Conservation (phyloP, 306 rosid species). For the Pyrus communis region DNA sequence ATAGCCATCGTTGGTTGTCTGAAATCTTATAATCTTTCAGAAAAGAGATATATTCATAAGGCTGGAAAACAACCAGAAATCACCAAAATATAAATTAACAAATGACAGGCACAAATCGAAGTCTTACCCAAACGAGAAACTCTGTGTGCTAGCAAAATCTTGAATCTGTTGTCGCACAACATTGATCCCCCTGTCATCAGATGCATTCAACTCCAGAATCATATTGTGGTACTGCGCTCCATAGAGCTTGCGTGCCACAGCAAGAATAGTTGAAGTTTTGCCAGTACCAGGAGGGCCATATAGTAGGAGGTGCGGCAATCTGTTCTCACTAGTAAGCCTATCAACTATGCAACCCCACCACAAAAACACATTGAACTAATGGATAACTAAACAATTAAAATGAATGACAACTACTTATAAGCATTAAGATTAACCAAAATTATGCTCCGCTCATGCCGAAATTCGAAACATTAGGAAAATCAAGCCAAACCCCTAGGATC, state of each 20-base stretch:
- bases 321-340: slow-evolving; percentile 76
- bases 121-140: slow-evolving; percentile 81
- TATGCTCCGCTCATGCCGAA: background rate
- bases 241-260: slow-evolving; percentile 82
- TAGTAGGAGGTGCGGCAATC: slow-evolving; percentile 85
- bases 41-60: background rate
- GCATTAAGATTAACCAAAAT: background rate
- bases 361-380: slow-evolving; percentile 1
- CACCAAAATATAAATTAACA: background rate
- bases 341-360: slow-evolving; percentile 49
- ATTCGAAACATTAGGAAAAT: background rate
- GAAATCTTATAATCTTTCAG: background rate
- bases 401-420: background rate
- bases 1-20: background rate
- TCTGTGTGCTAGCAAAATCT: slow-evolving; percentile 91
- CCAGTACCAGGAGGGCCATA: slow-evolving; percentile 99
- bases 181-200: slow-evolving; percentile 93
- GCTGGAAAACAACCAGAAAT: background rate
- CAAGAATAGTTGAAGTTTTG: slow-evolving; percentile 90
- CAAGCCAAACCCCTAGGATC: background rate
- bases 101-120: background rate
- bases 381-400: background rate
- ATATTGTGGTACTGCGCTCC: slow-evolving; percentile 64
- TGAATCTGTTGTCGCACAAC: slow-evolving; percentile 92
- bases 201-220: slow-evolving; percentile 93